These are phyloP conservation scores for Quercus gilva DNA, from an alignment of 306 rosid species.

Conservation along the genomic window DNA sequence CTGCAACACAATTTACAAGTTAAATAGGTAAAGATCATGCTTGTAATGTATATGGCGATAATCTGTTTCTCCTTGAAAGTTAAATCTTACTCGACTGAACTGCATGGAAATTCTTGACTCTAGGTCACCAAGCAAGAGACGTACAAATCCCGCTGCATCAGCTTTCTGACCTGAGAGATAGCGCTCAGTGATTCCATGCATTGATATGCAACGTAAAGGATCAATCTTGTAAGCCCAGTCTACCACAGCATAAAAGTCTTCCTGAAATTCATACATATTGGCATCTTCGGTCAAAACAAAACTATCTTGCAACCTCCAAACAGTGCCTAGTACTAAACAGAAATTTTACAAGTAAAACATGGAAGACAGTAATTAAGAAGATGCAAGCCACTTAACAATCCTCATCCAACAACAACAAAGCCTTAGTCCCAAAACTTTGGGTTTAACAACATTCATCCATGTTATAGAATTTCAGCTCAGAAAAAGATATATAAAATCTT, in stretches of 20 bases:
- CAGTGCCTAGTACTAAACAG: slow-evolving; percentile 10
- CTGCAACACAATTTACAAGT: slow-evolving; percentile 45
- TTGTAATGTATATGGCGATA: slow-evolving; percentile 20
- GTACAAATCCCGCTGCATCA: slow-evolving; percentile 95
- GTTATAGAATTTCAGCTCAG: not conserved
- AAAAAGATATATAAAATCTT: not conserved
- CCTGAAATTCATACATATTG: slow-evolving; percentile 54
- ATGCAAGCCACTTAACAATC: not conserved
- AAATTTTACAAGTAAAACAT: not conserved
- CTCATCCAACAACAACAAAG: not conserved
- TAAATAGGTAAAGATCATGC: slow-evolving; percentile 20
- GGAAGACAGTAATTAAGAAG: not conserved
- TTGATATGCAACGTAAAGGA: slow-evolving; percentile 93
- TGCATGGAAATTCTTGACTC: slow-evolving; percentile 78
- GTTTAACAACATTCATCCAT: not conserved
- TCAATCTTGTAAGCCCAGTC: slow-evolving; percentile 98
- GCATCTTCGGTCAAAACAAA: slow-evolving; percentile 16
- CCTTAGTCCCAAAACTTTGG: too few species aligned
- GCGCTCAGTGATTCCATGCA: slow-evolving; percentile 95
- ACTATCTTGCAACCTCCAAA: slow-evolving; percentile 1
- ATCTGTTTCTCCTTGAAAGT: slow-evolving; percentile 5
- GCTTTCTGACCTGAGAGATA: slow-evolving; percentile 91
- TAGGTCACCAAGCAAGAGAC: slow-evolving; percentile 80
- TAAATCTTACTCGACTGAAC: slow-evolving; percentile 72
- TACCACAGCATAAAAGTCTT: slow-evolving; percentile 83